A percentile compares a stretch with the other conserved stretches of the same genome.
These are phyloP conservation scores for Geranium incanum DNA, from an alignment of 441 rosid genomes.

Conservation along the genomic window DNA sequence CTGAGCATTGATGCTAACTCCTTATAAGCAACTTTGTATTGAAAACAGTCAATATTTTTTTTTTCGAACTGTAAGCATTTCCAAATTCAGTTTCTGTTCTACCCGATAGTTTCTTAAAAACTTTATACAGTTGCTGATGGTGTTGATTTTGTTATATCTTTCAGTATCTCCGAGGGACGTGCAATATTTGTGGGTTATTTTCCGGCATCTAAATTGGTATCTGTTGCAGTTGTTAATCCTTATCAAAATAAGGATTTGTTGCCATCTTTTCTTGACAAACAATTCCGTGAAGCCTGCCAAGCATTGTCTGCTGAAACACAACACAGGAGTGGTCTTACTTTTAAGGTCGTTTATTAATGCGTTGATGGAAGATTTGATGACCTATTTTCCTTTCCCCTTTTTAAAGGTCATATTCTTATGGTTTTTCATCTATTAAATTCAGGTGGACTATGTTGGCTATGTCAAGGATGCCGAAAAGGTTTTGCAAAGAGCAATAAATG, in stretches of 20 bases:
- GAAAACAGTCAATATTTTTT: neutral
- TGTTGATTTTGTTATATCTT: slow-evolving; percentile 16
- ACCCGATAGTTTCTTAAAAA: neutral
- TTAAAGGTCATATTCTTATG: slow-evolving; percentile 6
- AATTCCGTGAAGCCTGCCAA: slow-evolving; percentile 79
- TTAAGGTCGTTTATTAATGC: slow-evolving; percentile 45
- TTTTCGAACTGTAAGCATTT: neutral
- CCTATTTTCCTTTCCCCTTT: slow-evolving; percentile 10
- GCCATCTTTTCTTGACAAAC: slow-evolving; percentile 69
- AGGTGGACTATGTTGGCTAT: slow-evolving; percentile 77
- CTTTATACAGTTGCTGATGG: slow-evolving; percentile 9
- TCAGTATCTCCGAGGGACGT: slow-evolving; percentile 72
- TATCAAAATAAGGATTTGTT: slow-evolving; percentile 57
- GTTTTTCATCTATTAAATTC: slow-evolving; percentile 25
- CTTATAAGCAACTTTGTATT: neutral
- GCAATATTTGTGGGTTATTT: slow-evolving; percentile 63
- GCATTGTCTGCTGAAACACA: slow-evolving; percentile 50
- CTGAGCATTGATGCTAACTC: neutral
- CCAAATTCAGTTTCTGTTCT: slow-evolving; percentile 12
- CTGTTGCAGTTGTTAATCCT: slow-evolving; percentile 70
- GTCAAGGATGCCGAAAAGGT: slow-evolving; percentile 64
- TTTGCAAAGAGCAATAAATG: slow-evolving; percentile 70
- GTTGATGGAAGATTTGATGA: slow-evolving; percentile 18
- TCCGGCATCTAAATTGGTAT: slow-evolving; percentile 42
- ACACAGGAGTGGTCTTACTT: slow-evolving; percentile 35